phyloP scores from a whole-genome alignment of 1,284 basidiomycete species.

The Schizophyllum amplum region DNA sequence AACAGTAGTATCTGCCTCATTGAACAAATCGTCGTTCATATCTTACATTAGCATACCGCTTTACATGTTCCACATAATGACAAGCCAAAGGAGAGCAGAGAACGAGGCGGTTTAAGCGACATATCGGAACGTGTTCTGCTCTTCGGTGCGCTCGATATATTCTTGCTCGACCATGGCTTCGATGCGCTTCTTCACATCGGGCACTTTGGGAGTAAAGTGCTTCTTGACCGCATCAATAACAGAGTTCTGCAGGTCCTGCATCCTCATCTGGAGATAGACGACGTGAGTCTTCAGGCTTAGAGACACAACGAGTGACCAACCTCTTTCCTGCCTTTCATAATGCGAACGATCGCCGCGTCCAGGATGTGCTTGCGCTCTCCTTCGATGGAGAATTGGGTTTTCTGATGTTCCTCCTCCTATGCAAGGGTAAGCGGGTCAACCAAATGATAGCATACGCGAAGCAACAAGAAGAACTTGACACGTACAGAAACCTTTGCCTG shows the following conservation, averaged over 20 bases:
- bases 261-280: constrained; percentile 31
- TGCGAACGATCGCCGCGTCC: constrained; percentile 90
- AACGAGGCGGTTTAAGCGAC: no score
- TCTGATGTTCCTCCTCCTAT: constrained; percentile 80
- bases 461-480: not conserved
- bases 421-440: constrained; percentile 1
- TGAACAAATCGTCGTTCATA: no score
- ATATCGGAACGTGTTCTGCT: constrained; percentile 68
- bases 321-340: constrained; percentile 90
- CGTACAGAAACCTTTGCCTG: constrained; percentile 84
- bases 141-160: constrained; percentile 71
- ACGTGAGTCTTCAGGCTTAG: no score
- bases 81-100: no score
- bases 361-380: constrained; percentile 81
- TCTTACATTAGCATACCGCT: no score
- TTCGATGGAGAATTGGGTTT: constrained; percentile 80
- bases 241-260: constrained; percentile 72
- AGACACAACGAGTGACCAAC: not conserved
- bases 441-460: no score
- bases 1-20: no score
- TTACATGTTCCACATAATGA: no score
- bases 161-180: constrained; percentile 80
- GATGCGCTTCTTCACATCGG: constrained; percentile 79
- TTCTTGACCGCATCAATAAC: constrained; percentile 76
- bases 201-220: constrained; percentile 67